Evolutionary conservation across 208 protist genomes (phyloP).

Genomic region (Acanthamoeba lenticulata): DNA sequence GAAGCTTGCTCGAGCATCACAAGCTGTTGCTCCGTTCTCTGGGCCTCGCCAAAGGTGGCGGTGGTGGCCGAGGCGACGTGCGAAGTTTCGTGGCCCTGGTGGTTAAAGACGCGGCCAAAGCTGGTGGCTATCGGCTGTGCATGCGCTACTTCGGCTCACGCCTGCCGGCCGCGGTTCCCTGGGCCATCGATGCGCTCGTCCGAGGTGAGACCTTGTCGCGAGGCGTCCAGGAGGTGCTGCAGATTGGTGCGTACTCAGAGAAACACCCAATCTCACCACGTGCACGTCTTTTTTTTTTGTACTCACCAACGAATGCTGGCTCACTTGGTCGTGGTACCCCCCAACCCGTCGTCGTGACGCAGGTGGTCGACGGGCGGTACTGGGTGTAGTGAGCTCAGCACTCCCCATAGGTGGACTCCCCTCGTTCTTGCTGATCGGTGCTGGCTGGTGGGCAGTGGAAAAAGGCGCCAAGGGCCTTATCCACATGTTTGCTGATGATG

Average conservation of each 20-base stretch:
- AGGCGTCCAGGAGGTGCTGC: constrained; percentile 5
- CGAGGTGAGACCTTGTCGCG: constrained; percentile 5
- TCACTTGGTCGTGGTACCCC: no score
- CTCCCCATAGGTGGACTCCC: background rate
- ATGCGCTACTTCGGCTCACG: background rate
- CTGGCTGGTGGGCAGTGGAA: constrained; percentile 13
- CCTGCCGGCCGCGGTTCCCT: background rate
- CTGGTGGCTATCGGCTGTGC: constrained; percentile 16
- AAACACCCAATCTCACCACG: background rate
- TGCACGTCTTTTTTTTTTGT: background rate
- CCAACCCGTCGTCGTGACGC: background rate
- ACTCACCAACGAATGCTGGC: no score
- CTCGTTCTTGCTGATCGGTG: background rate
- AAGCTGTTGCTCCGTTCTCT: background rate
- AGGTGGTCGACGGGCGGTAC: background rate
- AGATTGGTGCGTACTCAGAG: background rate
- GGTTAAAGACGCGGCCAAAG: constrained; percentile 13
- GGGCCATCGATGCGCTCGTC: constrained; percentile 5
- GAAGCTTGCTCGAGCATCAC: background rate
- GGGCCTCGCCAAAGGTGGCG: background rate
- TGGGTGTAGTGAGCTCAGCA: background rate
- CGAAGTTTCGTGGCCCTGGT: constrained; percentile 28
- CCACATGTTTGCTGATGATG: background rate
- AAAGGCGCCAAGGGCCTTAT: background rate
- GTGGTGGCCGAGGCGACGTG: background rate